phyloP scores from a whole-genome alignment of 2,329 filamentous ascomycete species.

The Thielaviopsis ethacetica region DNA sequence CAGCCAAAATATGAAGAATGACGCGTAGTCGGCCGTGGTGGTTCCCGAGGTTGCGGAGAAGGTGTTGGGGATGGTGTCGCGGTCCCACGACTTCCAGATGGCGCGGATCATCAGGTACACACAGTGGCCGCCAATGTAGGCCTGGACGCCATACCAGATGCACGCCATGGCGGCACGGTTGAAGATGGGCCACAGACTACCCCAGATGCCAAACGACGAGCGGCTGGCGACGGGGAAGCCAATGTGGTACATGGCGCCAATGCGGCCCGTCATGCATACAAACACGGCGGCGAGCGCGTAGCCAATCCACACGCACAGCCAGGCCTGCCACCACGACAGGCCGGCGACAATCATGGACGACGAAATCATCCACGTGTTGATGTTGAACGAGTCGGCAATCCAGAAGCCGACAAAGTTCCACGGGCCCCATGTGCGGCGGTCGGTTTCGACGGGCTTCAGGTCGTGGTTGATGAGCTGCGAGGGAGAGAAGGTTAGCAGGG shows the following conservation, averaged over 20 bases:
- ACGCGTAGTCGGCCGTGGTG: conserved; percentile 56
- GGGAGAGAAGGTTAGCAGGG: background rate
- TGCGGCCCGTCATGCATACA: conserved; percentile 61
- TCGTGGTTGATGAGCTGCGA: conserved; percentile 62
- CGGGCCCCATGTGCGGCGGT: conserved; percentile 64
- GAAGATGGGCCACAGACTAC: conserved; percentile 73
- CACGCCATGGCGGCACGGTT: conserved; percentile 80
- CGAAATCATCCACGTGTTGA: conserved; percentile 91
- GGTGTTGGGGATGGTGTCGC: conserved; percentile 45
- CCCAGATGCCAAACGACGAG: conserved; percentile 77
- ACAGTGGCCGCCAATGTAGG: conserved; percentile 72
- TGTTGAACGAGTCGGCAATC: conserved; percentile 74
- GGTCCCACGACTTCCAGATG: conserved; percentile 58
- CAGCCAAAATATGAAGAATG: conserved; percentile 80
- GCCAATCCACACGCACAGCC: conserved; percentile 76
- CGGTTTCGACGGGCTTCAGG: conserved; percentile 64
- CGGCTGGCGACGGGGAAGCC: conserved; percentile 70
- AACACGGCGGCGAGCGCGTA: conserved; percentile 65
- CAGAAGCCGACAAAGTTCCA: conserved; percentile 86
- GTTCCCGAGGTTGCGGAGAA: conserved; percentile 52
- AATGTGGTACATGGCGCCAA: conserved; percentile 77
- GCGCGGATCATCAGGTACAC: conserved; percentile 77
- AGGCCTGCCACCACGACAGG: conserved; percentile 82
- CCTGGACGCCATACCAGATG: conserved; percentile 75
- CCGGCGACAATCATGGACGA: conserved; percentile 64